Percentiles rank a stretch among this genome's conserved stretches.
Conservation (phyloP, 2,329 filamentous ascomycete genomes). For the Neofusicoccum laricinum region DNA sequence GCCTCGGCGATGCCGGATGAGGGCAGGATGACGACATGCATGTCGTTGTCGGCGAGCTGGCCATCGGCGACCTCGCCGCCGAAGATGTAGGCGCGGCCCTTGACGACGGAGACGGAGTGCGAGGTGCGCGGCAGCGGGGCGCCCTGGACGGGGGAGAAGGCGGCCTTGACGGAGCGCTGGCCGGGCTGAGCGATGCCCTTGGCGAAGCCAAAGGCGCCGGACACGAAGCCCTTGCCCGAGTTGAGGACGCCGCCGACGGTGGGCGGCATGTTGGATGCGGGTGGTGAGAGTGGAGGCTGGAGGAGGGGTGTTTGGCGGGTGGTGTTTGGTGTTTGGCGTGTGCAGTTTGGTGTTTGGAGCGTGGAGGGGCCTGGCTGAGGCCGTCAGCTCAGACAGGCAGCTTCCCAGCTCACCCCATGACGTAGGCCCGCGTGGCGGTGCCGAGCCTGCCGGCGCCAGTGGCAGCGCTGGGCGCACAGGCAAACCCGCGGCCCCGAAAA, state of each 20-base stretch:
- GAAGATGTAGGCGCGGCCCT: slow-evolving; percentile 55
- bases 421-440: background rate
- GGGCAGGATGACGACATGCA: slow-evolving; percentile 53
- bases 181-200: slow-evolving; percentile 17
- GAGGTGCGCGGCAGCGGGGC: slow-evolving; percentile 46
- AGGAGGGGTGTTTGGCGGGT: background rate
- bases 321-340: background rate
- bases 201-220: slow-evolving; percentile 38
- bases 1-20: slow-evolving; percentile 41
- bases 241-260: slow-evolving; percentile 35
- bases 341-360: too few relatives aligned
- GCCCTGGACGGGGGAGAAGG: slow-evolving; percentile 47
- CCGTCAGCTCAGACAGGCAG: background rate
- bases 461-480: too few relatives aligned
- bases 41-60: slow-evolving; percentile 48
- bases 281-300: background rate
- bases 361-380: too few relatives aligned
- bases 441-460: background rate
- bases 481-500: too few relatives aligned
- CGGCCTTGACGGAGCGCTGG: slow-evolving; percentile 49
- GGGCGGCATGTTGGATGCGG: slow-evolving; percentile 22
- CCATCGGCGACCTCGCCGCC: slow-evolving; percentile 45
- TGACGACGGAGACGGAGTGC: slow-evolving; percentile 54
- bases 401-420: background rate
- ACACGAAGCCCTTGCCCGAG: slow-evolving; percentile 31